Evolutionary conservation across 805 yeast genomes (phyloP).

Genomic region (Blastobotrys muscicola): DNA sequence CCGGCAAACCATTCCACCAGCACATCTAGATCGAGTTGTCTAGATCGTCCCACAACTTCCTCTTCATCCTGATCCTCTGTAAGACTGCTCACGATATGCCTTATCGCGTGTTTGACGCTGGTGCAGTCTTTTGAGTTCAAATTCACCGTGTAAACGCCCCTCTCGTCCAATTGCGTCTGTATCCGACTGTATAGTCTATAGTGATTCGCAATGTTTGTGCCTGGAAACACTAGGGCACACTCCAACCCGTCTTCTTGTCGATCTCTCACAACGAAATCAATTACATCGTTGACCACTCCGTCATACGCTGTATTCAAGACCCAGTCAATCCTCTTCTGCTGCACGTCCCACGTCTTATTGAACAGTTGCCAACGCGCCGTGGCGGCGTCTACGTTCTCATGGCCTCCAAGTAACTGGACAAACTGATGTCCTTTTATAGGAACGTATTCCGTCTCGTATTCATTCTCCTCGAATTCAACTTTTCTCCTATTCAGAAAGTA

Average conservation of each 20-base stretch:
- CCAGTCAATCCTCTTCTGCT: constrained; percentile 24
- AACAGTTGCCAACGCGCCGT: constrained; percentile 35
- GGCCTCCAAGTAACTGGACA: constrained; percentile 34
- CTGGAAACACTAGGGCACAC: constrained; percentile 25
- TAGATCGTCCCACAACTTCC: constrained; percentile 20
- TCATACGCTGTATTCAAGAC: constrained; percentile 21
- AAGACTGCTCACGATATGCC: constrained; percentile 25
- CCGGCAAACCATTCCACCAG: constrained; percentile 26
- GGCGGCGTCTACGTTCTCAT: constrained; percentile 33
- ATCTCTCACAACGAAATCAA: constrained; percentile 8
- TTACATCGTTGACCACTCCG: constrained; percentile 12
- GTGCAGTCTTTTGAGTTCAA: constrained; percentile 30
- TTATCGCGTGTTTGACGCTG: constrained; percentile 25
- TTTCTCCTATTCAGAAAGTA: constrained; percentile 2
- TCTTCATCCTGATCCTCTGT: constrained; percentile 17
- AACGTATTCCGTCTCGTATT: constrained; percentile 7
- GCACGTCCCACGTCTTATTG: constrained; percentile 31
- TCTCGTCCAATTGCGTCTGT: constrained; percentile 7
- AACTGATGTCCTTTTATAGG: constrained; percentile 27
- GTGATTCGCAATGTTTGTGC: constrained; percentile 28
- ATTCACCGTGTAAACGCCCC: constrained; percentile 14
- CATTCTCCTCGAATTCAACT: background rate
- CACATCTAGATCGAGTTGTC: constrained; percentile 30
- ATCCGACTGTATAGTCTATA: constrained; percentile 22
- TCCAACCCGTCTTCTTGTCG: constrained; percentile 9